Percentiles rank a stretch among this genome's conserved stretches.
Conservation (phyloP, 1,284 basidiomycete genomes). For the Earliella scabrosa region DNA sequence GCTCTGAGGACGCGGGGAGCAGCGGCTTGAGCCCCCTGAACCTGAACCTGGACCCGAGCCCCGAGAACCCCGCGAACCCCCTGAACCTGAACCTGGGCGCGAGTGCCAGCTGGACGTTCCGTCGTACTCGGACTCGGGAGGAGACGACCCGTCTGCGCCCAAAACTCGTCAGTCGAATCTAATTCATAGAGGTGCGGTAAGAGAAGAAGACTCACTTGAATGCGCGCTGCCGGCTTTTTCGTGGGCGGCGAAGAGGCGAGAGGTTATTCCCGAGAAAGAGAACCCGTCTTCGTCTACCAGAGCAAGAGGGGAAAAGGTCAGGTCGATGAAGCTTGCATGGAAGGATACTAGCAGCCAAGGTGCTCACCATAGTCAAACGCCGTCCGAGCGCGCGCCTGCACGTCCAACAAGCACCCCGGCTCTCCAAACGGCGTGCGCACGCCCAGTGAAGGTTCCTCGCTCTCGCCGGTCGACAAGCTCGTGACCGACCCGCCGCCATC, state of each 20-base stretch:
- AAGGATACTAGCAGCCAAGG: background rate
- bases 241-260: background rate
- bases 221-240: background rate
- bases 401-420: background rate
- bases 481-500: conserved; percentile 4
- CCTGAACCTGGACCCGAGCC: background rate
- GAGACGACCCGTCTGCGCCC: background rate
- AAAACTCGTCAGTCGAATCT: too few relatives aligned
- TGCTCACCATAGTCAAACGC: background rate
- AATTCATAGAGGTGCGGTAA: too few relatives aligned
- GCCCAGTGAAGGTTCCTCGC: conserved; percentile 49
- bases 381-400: background rate
- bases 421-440: conserved; percentile 28
- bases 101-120: background rate
- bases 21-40: background rate
- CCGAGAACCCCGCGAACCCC: background rate
- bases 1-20: background rate
- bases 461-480: conserved; percentile 40
- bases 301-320: background rate
- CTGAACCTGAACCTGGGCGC: background rate
- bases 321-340: background rate
- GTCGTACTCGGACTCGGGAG: background rate
- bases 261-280: background rate
- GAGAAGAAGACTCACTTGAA: background rate
- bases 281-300: background rate